Percentiles rank a stretch among this genome's conserved stretches.
Conservation (phyloP, 805 yeast species). For the Kuraishia piskuri region DNA sequence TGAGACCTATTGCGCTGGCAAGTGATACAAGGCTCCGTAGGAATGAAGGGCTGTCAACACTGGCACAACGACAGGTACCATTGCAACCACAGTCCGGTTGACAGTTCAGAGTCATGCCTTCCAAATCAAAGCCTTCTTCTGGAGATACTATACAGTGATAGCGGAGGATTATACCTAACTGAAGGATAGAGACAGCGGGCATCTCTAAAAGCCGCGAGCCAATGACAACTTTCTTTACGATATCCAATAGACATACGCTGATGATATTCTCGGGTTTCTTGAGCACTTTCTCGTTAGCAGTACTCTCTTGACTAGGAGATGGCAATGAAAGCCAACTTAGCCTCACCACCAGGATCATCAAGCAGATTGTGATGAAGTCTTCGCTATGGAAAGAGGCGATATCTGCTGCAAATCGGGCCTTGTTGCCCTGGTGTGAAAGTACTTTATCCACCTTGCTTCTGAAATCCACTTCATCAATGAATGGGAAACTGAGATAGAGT, state of each 20-base stretch:
- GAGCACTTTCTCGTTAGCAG: conserved; percentile 21
- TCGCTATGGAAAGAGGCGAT: conserved; percentile 22
- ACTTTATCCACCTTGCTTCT: conserved; percentile 32
- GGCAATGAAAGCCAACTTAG: conserved; percentile 51
- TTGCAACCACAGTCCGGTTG: background rate
- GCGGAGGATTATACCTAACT: conserved; percentile 50
- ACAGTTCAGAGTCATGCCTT: conserved; percentile 15
- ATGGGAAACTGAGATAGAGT: conserved; percentile 59
- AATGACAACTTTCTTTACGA: conserved; percentile 36
- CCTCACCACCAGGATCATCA: conserved; percentile 41
- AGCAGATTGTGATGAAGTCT: conserved; percentile 42
- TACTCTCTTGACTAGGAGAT: conserved; percentile 21
- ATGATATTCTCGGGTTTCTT: conserved; percentile 32
- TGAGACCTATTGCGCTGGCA: conserved; percentile 38
- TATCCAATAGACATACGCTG: conserved; percentile 30
- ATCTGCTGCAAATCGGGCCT: conserved; percentile 24
- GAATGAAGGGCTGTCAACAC: conserved; percentile 26
- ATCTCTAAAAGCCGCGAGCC: conserved; percentile 32
- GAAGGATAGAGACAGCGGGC: conserved; percentile 43
- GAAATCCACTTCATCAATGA: conserved; percentile 49
- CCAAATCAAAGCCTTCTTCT: conserved; percentile 40
- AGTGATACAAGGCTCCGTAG: conserved; percentile 29
- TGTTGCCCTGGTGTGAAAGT: conserved; percentile 12
- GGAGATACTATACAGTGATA: conserved; percentile 49
- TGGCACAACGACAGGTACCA: conserved; percentile 8